phyloP scores from a whole-genome alignment of 148 eudicot genomes.

The Polygonum maritimum region DNA sequence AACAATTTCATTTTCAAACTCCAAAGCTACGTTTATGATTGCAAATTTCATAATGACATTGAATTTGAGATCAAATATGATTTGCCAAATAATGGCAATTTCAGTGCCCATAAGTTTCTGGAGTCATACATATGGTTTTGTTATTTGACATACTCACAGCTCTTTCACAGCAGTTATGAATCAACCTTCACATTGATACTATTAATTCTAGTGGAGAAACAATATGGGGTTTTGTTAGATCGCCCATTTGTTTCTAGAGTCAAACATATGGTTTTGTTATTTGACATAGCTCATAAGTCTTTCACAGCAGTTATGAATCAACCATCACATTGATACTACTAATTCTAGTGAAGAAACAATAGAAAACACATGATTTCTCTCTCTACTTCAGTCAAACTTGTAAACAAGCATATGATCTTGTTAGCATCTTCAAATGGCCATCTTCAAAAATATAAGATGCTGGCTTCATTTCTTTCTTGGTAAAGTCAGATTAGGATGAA shows the following conservation, averaged over 20 bases:
- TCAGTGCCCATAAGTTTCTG: not conserved
- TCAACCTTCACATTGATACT: too few relatives aligned
- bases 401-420: not conserved
- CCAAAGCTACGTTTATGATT: too few relatives aligned
- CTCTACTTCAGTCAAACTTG: not conserved
- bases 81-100: not conserved
- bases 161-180: too few relatives aligned
- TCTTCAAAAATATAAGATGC: not conserved
- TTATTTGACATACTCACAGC: too few relatives aligned
- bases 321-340: constrained; percentile 1
- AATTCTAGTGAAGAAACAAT: not conserved
- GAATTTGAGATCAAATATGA: not conserved
- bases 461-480: not conserved
- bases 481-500: not conserved
- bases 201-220: too few relatives aligned
- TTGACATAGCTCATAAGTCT: not conserved
- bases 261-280: not conserved
- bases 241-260: not conserved
- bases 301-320: not conserved
- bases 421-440: not conserved
- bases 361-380: not conserved
- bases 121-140: too few relatives aligned
- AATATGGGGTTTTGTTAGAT: too few relatives aligned
- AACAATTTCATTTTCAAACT: not conserved
- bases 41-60: not conserved